Base-by-base conservation (phyloP, 345 rosid genomes). In the Aquilaria yunnanensis region DNA sequence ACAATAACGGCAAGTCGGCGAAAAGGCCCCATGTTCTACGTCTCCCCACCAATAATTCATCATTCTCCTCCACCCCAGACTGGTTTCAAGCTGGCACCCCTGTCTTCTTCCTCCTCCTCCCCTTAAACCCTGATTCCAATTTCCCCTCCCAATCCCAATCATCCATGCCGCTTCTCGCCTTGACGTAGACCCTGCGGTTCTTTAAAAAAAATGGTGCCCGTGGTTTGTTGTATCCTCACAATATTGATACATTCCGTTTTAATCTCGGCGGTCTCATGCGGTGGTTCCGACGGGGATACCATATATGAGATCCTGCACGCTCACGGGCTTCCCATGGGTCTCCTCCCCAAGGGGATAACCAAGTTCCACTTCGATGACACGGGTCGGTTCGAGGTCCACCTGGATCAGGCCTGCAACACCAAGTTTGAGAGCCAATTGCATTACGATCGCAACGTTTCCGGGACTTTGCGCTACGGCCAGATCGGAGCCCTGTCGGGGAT, bases 341-440 rank as follows among this genome's bases (percentile, higher is more conserved):
- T 90, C 32, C 76, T 90, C 10, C 97, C 97, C 1, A 85, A 84
- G 59, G 96, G 95, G 6, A 83, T 87, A 53, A 78, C 7, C 41
- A 74, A 78, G 33, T 85, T 82, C 70, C 34, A 9, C 54, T 33
- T 82, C 60, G 90, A 85, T 31, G 63, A 63, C 10, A 63, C 78
- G 43, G 96, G 97, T n/a, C 66, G 61, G 12, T 90, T 90, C 82
- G 83, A 83, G 72, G 89, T 77, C 43, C 77, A 77, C 66, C 62
- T 90, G 56, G 85, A 85, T 47, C 83, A 81, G 56, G 80, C 96
- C 14, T 90, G 97, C 72, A 80, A 90, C 51, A 90, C 96, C 9
- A 85, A 83, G 64, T 90, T 82, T 74, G 96, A 87, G 78, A 84
- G 77, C 51, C 81, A 90, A 75, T 69, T 90, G 63, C 96, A 78